Evolutionary conservation across 345 rosid genomes (phyloP).

Genomic region (Rhizophora mangle): DNA sequence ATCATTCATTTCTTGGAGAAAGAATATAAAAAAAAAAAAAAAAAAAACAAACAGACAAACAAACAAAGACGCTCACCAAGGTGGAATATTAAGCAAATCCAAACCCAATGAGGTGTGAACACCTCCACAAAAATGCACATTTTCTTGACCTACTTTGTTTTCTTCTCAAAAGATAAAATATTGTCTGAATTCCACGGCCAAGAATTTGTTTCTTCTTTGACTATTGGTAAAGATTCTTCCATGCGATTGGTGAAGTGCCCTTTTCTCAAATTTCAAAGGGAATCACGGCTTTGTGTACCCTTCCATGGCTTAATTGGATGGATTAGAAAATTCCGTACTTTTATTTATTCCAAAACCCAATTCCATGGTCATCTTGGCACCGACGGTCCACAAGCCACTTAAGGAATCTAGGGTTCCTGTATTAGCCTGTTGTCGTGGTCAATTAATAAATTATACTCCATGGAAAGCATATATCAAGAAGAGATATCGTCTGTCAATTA

Average conservation of each 20-base stretch:
- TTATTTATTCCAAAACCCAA: slow-evolving; percentile 28
- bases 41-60: neutral
- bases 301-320: neutral
- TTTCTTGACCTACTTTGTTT: too few relatives aligned
- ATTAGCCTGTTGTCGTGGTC: neutral
- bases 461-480: too few relatives aligned
- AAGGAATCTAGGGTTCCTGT: slow-evolving; percentile 9
- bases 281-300: slow-evolving; percentile 14
- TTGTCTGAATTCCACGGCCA: neutral
- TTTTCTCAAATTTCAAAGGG: slow-evolving; percentile 13
- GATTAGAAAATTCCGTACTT: slow-evolving; percentile 6
- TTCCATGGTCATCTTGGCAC: neutral
- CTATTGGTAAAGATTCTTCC: slow-evolving; percentile 3
- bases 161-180: neutral
- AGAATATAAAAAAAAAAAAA: too few relatives aligned
- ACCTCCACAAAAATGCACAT: slow-evolving; percentile 3
- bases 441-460: neutral
- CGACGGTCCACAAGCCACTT: slow-evolving; percentile 13
- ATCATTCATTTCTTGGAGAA: neutral
- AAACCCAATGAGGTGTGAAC: slow-evolving; percentile 18
- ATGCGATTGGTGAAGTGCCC: neutral
- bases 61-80: slow-evolving; percentile 10
- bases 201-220: neutral
- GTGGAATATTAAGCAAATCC: slow-evolving; percentile 17
- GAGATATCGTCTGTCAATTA: too few relatives aligned